Evolutionary conservation across 352 stramenopile species (phyloP).

Genomic region (Phytophthora tubulina): DNA sequence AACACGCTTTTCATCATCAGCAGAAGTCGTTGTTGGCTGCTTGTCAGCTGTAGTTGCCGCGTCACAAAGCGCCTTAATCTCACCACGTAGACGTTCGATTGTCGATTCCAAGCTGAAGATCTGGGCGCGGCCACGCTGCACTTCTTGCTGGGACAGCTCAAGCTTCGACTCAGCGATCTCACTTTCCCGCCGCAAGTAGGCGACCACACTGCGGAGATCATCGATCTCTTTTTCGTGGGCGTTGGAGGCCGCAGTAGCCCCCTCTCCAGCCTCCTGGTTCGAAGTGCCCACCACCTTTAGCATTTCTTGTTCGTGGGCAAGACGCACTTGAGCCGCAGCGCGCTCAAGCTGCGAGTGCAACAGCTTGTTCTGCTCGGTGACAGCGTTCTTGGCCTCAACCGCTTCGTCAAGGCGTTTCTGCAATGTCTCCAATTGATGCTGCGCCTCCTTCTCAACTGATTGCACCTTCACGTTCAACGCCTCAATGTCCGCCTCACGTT

Average conservation of each 20-base stretch:
- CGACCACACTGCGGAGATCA: conserved; percentile 76
- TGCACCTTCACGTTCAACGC: conserved; percentile 55
- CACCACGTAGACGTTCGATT: conserved; percentile 62
- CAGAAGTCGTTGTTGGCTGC: conserved; percentile 16
- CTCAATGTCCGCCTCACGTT: conserved; percentile 47
- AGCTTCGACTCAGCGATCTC: conserved; percentile 78
- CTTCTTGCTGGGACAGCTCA: conserved; percentile 75
- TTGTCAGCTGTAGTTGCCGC: conserved; percentile 22
- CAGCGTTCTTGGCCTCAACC: conserved; percentile 52
- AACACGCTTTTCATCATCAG: conserved; percentile 58
- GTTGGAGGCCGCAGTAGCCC: conserved; percentile 14
- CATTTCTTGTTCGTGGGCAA: conserved; percentile 65
- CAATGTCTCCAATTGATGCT: conserved; percentile 47
- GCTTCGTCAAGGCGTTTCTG: conserved; percentile 67
- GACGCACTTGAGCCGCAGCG: conserved; percentile 63
- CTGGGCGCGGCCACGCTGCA: conserved; percentile 63
- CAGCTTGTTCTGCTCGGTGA: conserved; percentile 78
- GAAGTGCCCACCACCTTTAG: conserved; percentile 40
- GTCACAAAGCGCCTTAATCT: conserved; percentile 61
- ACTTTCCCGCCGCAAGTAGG: conserved; percentile 73
- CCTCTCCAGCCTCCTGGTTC: conserved; percentile 41
- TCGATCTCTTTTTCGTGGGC: conserved; percentile 71
- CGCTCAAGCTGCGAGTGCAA: conserved; percentile 79
- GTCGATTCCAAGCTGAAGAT: conserved; percentile 69
- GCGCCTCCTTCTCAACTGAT: conserved; percentile 48